Conservation (phyloP, 108 stramenopile species). For the Nitzschia sp. region DNA sequence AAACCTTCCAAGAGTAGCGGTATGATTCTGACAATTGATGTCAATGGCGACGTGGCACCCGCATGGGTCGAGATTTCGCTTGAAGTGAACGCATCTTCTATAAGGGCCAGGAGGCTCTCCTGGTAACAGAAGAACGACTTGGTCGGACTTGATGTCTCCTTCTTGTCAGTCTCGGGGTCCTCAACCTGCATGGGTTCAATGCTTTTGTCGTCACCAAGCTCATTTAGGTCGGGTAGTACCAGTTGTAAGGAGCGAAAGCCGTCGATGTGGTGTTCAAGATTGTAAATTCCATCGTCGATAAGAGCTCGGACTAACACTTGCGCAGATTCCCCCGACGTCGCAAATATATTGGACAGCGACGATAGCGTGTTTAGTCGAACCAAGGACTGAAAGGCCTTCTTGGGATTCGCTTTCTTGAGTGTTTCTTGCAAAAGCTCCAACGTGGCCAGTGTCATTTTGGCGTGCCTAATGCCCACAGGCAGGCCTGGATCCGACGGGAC, state of each 20-base stretch:
- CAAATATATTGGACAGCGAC: conserved; percentile 16
- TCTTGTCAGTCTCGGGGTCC: background rate
- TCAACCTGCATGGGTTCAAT: background rate
- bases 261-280: conserved; percentile 67
- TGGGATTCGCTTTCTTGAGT: conserved; percentile 36
- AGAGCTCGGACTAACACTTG: conserved; percentile 20
- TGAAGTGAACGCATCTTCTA: background rate
- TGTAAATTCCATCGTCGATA: conserved; percentile 54
- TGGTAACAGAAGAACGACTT: conserved; percentile 52
- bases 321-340: background rate
- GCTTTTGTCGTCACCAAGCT: background rate
- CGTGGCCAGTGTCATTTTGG: conserved; percentile 16
- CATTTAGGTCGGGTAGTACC: conserved; percentile 1
- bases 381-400: conserved; percentile 45
- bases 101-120: conserved; percentile 29
- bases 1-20: conserved; percentile 29
- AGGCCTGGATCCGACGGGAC: background rate
- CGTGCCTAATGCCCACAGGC: background rate
- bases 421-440: conserved; percentile 21
- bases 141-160: too few species aligned
- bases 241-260: conserved; percentile 58
- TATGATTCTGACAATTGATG: background rate
- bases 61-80: background rate
- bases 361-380: conserved; percentile 2
- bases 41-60: too few species aligned